These are phyloP conservation scores for Corymbia maculata DNA, from an alignment of 345 rosid species.

Conservation along the genomic window DNA sequence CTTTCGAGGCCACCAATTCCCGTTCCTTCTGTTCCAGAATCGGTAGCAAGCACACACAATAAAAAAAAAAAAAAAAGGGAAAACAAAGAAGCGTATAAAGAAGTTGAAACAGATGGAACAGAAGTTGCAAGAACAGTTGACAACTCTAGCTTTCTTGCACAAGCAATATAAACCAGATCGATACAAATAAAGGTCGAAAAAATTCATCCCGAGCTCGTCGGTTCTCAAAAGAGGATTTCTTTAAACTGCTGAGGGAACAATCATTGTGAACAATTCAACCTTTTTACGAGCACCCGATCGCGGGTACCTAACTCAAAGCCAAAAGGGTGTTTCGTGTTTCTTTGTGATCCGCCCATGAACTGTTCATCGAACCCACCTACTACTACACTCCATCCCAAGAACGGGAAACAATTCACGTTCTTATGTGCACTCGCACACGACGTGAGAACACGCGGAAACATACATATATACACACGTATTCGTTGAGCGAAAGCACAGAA, in stretches of 20 bases:
- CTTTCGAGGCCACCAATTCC: conserved; percentile 43
- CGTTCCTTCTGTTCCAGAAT: conserved; percentile 21
- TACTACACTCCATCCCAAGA: neutral
- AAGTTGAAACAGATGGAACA: neutral
- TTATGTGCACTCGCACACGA: neutral
- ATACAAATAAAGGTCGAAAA: neutral
- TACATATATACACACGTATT: neutral
- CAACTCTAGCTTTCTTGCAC: neutral
- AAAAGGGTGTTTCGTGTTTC: neutral
- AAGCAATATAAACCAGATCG: neutral
- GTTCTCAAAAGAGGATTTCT: neutral
- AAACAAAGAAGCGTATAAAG: neutral
- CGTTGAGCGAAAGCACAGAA: neutral
- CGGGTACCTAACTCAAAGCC: neutral
- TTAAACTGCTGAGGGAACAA: neutral
- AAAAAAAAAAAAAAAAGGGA: neutral
- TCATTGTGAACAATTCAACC: neutral
- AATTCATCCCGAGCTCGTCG: neutral
- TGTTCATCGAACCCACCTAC: neutral
- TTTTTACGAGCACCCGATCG: neutral
- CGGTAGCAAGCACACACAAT: neutral
- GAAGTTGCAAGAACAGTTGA: neutral
- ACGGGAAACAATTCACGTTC: neutral
- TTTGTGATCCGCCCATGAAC: neutral
- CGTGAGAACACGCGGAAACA: neutral